Conservation (phyloP, 441 rosid genomes). For the Gossypium aridum region DNA sequence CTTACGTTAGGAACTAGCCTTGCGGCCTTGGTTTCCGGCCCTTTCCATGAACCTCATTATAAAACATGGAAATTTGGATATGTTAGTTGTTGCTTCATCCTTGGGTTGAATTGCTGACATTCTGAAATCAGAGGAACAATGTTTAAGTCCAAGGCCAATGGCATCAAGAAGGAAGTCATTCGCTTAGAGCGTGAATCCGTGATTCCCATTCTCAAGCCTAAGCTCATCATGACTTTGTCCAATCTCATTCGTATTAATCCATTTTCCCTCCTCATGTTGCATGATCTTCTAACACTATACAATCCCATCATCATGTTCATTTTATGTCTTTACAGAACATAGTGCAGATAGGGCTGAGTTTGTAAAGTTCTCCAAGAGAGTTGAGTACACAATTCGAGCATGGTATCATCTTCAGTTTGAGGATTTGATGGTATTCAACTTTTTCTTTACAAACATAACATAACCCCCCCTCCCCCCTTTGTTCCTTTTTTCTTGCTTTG, state of each 20-base stretch:
- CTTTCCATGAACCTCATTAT: background rate
- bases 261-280: no score
- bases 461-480: background rate
- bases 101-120: background rate
- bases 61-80: background rate
- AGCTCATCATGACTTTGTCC: constrained; percentile 70
- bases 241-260: constrained; percentile 56
- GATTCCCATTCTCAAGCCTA: constrained; percentile 79
- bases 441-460: background rate
- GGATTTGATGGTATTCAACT: constrained; percentile 47
- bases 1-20: background rate
- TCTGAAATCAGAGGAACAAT: background rate
- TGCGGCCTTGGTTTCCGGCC: background rate
- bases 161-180: constrained; percentile 57
- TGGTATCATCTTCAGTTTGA: constrained; percentile 82
- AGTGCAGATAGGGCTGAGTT: constrained; percentile 56
- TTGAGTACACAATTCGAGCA: constrained; percentile 77
- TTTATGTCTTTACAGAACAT: constrained; percentile 28
- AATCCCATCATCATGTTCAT: background rate
- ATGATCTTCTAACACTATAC: no score
- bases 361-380: constrained; percentile 67
- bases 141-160: background rate
- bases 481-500: background rate
- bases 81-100: background rate
- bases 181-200: constrained; percentile 86